phyloP scores from a whole-genome alignment of 495 filamentous ascomycete genomes.

The Aspergillus incahuasiensis region DNA sequence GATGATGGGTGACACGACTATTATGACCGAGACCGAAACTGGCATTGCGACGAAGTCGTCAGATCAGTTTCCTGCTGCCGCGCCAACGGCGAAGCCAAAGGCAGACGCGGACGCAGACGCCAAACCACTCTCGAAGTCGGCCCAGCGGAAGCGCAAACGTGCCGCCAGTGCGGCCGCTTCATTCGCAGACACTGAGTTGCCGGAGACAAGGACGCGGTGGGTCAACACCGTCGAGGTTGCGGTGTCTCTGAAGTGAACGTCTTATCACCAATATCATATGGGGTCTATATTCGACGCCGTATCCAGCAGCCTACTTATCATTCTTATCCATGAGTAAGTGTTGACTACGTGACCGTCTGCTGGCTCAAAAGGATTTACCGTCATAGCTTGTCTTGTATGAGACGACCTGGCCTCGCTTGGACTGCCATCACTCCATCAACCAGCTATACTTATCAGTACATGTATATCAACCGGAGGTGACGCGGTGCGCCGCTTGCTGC shows the following conservation, averaged over 20 bases:
- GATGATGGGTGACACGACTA: neutral
- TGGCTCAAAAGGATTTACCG: too few relatives aligned
- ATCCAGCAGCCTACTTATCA: too few relatives aligned
- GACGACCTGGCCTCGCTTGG: too few relatives aligned
- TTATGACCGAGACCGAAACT: neutral
- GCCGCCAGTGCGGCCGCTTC: slow-evolving; percentile 24
- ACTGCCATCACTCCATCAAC: too few relatives aligned
- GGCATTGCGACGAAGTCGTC: neutral
- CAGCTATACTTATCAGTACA: too few relatives aligned
- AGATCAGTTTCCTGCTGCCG: neutral
- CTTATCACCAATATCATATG: too few relatives aligned
- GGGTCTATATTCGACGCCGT: too few relatives aligned
- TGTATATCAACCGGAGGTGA: too few relatives aligned
- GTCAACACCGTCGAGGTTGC: slow-evolving; percentile 62
- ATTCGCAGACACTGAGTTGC: slow-evolving; percentile 49
- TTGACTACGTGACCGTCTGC: too few relatives aligned
- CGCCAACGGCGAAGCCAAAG: neutral
- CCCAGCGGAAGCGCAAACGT: slow-evolving; percentile 40
- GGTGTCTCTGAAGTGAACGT: slow-evolving; percentile 56
- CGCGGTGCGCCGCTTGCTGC: too few relatives aligned
- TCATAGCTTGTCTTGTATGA: too few relatives aligned
- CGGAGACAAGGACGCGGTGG: slow-evolving; percentile 59
- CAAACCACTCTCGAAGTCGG: slow-evolving; percentile 17
- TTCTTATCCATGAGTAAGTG: too few relatives aligned
- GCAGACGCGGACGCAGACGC: neutral